Percentiles rank a stretch among this genome's conserved stretches.
Evolutionary conservation across 495 filamentous ascomycete genomes (phyloP).

Genomic region (Aspergillus sclerotioniger): DNA sequence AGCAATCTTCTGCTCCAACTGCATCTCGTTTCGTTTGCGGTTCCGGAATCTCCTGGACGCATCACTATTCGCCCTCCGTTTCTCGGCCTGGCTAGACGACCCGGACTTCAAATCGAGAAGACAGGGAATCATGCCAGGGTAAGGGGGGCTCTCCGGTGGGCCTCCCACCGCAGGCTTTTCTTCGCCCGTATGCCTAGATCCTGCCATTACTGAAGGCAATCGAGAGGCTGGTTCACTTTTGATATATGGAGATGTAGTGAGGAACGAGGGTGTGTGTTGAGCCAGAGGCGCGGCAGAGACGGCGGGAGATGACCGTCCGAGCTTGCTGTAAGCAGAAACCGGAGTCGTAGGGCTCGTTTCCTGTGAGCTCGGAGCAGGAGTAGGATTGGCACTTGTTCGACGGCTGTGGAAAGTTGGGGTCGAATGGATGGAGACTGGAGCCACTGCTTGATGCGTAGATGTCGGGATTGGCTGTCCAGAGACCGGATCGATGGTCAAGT

Average conservation of each 20-base stretch:
- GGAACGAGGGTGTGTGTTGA: slow-evolving; percentile 18
- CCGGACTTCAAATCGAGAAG: slow-evolving; percentile 69
- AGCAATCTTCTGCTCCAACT: slow-evolving; percentile 57
- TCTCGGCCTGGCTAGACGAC: slow-evolving; percentile 84
- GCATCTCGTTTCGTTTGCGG: slow-evolving; percentile 84
- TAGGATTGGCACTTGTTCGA: slow-evolving; percentile 40
- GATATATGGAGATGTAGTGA: slow-evolving; percentile 24
- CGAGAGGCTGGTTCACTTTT: slow-evolving; percentile 31
- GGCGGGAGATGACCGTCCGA: slow-evolving; percentile 48
- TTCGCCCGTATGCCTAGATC: slow-evolving; percentile 33
- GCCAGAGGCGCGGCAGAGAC: slow-evolving; percentile 25
- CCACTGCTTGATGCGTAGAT: slow-evolving; percentile 31
- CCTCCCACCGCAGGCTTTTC: slow-evolving; percentile 36
- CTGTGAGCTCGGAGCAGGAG: slow-evolving; percentile 46
- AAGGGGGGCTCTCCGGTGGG: slow-evolving; percentile 33
- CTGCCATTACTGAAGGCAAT: slow-evolving; percentile 23
- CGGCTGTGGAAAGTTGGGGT: slow-evolving; percentile 44
- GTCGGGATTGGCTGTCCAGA: slow-evolving; percentile 28
- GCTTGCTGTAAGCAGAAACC: slow-evolving; percentile 48
- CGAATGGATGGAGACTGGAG: slow-evolving; percentile 39
- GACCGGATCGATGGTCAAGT: slow-evolving; percentile 29
- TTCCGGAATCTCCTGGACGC: slow-evolving; percentile 88
- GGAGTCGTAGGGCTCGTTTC: slow-evolving; percentile 57
- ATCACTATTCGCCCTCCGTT: slow-evolving; percentile 88
- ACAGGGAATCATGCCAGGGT: slow-evolving; percentile 59